Evolutionary conservation across 2,329 filamentous ascomycete species (phyloP), one percentile per base, ranked within the genome.

Genomic region (Diaporthe vaccinii): DNA sequence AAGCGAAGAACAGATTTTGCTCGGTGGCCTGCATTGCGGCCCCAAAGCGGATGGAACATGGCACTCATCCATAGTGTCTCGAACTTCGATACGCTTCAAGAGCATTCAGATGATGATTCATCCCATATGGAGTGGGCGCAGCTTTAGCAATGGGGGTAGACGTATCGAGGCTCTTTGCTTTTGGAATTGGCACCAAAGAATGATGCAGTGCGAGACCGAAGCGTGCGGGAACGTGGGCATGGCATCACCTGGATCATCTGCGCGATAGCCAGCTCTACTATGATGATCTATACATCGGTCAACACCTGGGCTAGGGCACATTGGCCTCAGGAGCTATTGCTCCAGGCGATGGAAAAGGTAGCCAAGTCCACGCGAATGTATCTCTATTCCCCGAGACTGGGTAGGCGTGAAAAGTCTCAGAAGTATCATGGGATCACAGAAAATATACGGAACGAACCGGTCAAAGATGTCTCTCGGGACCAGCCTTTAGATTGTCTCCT

Each of bases 381-480:
- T 20, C 1, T n/a, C 46, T 65, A 15, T 65, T 28, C 4, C 15
- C 25, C 3, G 31, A 65, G 59, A 65, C 59, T 53, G 44, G 44
- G 28, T 68, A 12, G 31, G 31, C 22, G 31, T 46, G 65, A 28
- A 53, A 41, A 31, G 65, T 68, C 46, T 68, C 65, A 39, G 65
- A 55, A 68, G 62, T 3, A 51, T 51, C 62, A 67, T 68, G 44
- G 53, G 65, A 68, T 34, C 31, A 55, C 31, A 53, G 34, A 41
- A 31, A 39, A 20, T 28, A 22, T 68, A 46, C 65, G 65, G 65
- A 53, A 53, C 46, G 46, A 68, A 68, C 65, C 65, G 65, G 62
- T 53, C 31, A 68, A 68, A n/a, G 20, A 14, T 68, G 44, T 68
- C 41, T 67, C 61, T 67, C 61, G 61, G 61, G 61, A 67, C 44